Evolutionary conservation across 306 rosid species (phyloP), one percentile per base, ranked within the genome.

Genomic region (Pterocarpus santalinus): DNA sequence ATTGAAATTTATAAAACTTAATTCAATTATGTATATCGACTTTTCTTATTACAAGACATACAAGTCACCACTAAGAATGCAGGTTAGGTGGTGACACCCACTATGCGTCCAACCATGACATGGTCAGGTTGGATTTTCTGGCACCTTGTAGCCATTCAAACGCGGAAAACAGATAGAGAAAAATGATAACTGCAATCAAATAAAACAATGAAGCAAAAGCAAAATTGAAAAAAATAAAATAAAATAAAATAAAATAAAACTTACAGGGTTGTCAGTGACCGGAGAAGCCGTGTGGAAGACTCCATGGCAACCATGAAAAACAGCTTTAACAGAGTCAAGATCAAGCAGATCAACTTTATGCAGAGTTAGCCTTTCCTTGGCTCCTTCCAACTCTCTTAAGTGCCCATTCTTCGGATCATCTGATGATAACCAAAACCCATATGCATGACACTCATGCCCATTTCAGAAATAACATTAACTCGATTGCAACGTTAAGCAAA

Each of bases 271-370:
- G 56, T 93, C 96, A 5, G 99, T 91, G 60, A 93, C 89, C 0
- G 98, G 98, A 46, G 98, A 95, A 0, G 99, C 99, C 0, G 94
- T 88, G 85, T 95, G 99, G 65, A 95, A 86, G 58, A 95, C 89
- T 4, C 98, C 99, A 49, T 88, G 83, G 41, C 97, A 93, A 5
- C 97, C 98, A 0, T 64, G 46, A 38, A 95, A 41, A 84, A 88
- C 92, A 13, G 80, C 81, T 83, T 76, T 85, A 3, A 95, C 85
- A 60, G 91, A 87, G 8, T 88, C 72, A 12, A 64, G 80, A 84
- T 95, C 91, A 22, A 90, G 90, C 52, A 95, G 98, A 85, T 95
- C 99, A 46, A 88, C 93, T 52, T 79, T 90, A n/a, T 86, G 86
- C 56, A 95, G 72, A 16, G 83, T 87, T 62, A 95, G 33, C 63